phyloP scores from a whole-genome alignment of 1,284 basidiomycete genomes.

The Clitocybe nebularis region DNA sequence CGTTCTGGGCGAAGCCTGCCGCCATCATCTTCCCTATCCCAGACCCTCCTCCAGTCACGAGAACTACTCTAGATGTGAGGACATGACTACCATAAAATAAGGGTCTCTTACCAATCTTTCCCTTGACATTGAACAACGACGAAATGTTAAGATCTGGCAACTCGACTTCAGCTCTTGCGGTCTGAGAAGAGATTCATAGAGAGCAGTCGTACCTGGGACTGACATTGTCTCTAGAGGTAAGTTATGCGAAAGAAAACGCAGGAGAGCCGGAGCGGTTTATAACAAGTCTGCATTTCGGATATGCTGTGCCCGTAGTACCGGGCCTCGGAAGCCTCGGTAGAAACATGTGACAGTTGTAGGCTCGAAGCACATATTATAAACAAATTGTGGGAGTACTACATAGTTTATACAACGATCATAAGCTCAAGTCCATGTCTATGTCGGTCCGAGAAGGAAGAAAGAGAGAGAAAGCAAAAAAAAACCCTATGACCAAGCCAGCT shows the following conservation, averaged over 20 bases:
- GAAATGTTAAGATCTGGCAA: slow-evolving; percentile 51
- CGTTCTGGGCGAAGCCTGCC: slow-evolving; percentile 75
- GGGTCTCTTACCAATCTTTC: slow-evolving; percentile 59
- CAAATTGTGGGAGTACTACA: background rate
- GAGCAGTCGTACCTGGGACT: slow-evolving; percentile 1
- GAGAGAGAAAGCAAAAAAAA: background rate
- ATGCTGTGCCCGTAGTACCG: slow-evolving; percentile 7
- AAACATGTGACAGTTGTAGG: slow-evolving; percentile 1
- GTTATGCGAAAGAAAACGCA: background rate
- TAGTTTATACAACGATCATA: background rate
- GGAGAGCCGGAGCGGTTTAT: slow-evolving; percentile 2
- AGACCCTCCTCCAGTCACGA: slow-evolving; percentile 78
- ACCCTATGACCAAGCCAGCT: too few relatives aligned
- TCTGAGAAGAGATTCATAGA: background rate
- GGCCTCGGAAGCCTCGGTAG: slow-evolving; percentile 5
- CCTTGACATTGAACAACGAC: slow-evolving; percentile 70
- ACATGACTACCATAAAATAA: background rate
- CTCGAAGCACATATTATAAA: background rate
- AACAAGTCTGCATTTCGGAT: slow-evolving; percentile 6
- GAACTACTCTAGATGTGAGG: slow-evolving; percentile 40
- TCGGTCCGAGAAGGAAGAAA: background rate
- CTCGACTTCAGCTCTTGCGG: background rate
- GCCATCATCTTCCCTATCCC: slow-evolving; percentile 84
- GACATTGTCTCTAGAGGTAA: background rate
- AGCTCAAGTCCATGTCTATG: background rate